Percentiles rank a stretch among this genome's conserved stretches.
Evolutionary conservation across 164 flowering plant genomes (phyloP).

Genomic region (Magnolia kwangsiensis): DNA sequence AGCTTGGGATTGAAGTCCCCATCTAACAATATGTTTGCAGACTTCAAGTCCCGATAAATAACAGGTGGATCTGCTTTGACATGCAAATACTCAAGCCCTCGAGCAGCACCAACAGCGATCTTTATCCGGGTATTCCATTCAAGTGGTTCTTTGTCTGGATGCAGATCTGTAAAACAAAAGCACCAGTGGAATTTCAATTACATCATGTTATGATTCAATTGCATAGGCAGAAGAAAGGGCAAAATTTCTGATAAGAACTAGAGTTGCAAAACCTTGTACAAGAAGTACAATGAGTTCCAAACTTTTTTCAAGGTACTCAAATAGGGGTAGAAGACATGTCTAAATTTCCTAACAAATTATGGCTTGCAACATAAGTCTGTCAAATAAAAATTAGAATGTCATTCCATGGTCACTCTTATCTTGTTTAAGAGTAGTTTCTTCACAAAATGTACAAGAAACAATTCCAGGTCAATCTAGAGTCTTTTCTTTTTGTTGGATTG

Average conservation of each 20-base stretch:
- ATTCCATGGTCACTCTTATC: no score
- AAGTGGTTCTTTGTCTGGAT: conserved; percentile 42
- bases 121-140: conserved; percentile 68
- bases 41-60: conserved; percentile 78
- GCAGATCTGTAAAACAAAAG: conserved; percentile 33
- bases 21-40: conserved; percentile 79
- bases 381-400: no score
- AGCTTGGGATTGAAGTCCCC: conserved; percentile 66
- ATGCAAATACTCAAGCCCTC: conserved; percentile 79
- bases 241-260: background rate
- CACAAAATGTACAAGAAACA: no score
- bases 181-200: background rate
- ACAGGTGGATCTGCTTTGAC: conserved; percentile 69
- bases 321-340: no score
- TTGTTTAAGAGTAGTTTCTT: no score
- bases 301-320: background rate
- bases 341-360: no score
- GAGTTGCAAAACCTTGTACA: background rate
- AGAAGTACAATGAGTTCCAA: background rate
- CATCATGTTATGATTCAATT: background rate
- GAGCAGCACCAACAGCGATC: conserved; percentile 76
- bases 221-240: background rate
- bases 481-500: no score
- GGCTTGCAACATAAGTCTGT: no score
- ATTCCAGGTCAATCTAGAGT: no score